Percentiles rank a stretch among this genome's conserved stretches.
Evolutionary conservation across 306 rosid species (phyloP).

Genomic region (Begonia peltatifolia): DNA sequence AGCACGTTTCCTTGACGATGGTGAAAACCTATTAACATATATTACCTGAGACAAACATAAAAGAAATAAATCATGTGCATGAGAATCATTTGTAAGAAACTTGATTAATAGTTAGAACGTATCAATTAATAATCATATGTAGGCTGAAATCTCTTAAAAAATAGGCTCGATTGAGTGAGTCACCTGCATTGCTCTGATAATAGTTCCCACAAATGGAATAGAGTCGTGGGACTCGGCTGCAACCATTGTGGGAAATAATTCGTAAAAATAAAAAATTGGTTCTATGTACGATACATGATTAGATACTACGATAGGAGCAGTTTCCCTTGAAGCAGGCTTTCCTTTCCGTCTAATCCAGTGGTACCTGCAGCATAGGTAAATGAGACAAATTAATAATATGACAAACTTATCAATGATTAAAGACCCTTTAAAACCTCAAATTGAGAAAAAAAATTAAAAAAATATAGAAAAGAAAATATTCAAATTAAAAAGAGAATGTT

Average conservation of each 20-base stretch:
- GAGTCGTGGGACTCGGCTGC: constrained; percentile 97
- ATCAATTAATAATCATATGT: not conserved
- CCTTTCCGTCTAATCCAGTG: constrained; percentile 95
- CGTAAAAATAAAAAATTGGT: constrained; percentile 92
- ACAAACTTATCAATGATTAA: no score
- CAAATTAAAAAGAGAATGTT: no score
- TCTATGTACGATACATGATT: constrained; percentile 89
- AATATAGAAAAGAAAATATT: no score
- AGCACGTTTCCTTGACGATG: constrained; percentile 69
- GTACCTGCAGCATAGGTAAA: constrained; percentile 35
- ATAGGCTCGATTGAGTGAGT: constrained; percentile 7
- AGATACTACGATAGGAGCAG: constrained; percentile 86
- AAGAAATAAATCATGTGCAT: not conserved
- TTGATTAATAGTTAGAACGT: not conserved
- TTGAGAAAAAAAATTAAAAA: no score
- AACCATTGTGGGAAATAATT: constrained; percentile 80
- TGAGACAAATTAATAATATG: not conserved
- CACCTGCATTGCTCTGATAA: constrained; percentile 99
- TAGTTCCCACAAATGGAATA: constrained; percentile 86
- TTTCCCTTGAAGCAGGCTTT: constrained; percentile 75
- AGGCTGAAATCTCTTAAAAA: not conserved
- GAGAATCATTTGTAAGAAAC: no score
- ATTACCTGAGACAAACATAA: constrained; percentile 48
- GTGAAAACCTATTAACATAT: constrained; percentile 75
- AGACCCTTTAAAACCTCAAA: no score